phyloP scores from a whole-genome alignment of 805 yeast species.

The Ogataea allantospora region DNA sequence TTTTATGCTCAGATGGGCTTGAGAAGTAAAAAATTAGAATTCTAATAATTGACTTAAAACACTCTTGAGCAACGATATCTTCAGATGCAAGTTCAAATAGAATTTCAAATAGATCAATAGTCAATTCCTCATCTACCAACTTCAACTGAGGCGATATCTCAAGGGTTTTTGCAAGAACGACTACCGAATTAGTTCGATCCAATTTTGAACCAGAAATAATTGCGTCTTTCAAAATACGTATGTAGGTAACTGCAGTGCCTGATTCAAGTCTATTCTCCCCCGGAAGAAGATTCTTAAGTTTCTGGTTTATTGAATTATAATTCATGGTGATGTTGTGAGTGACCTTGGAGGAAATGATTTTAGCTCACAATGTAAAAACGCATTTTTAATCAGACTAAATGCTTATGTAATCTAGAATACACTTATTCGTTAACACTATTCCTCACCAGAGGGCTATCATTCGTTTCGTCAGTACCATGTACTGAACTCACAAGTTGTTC shows the following conservation, averaged over 20 bases:
- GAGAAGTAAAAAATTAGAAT: conserved; percentile 39
- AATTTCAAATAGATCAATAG: conserved; percentile 22
- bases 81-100: conserved; percentile 24
- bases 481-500: no score
- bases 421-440: no score
- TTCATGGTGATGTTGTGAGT: conserved; percentile 18
- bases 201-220: conserved; percentile 47
- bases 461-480: no score
- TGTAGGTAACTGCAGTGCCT: conserved; percentile 20
- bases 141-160: conserved; percentile 43
- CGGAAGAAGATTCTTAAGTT: conserved; percentile 25
- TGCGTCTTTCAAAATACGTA: conserved; percentile 34
- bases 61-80: conserved; percentile 23
- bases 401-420: no score
- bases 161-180: conserved; percentile 51
- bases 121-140: conserved; percentile 21
- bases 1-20: conserved; percentile 42
- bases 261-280: conserved; percentile 23
- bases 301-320: conserved; percentile 27
- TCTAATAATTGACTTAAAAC: conserved; percentile 25
- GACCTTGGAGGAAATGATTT: no score
- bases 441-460: no score
- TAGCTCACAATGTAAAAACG: no score
- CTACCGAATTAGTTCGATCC: conserved; percentile 51
- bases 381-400: no score